These are phyloP conservation scores for Darksidea phi DNA, from an alignment of 495 filamentous ascomycete species.

Conservation along the genomic window DNA sequence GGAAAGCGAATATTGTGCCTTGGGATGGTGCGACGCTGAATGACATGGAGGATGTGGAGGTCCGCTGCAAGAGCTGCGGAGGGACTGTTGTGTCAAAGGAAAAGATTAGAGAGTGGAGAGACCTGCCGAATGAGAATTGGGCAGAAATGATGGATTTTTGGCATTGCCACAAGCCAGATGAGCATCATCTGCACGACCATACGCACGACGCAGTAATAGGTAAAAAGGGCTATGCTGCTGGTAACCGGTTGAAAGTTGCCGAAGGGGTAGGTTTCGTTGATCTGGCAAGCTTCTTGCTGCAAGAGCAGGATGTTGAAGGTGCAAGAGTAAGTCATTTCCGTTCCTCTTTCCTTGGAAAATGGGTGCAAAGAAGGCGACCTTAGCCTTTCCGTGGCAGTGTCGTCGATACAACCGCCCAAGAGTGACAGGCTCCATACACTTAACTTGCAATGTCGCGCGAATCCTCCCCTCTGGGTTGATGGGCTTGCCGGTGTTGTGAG, in stretches of 20 bases:
- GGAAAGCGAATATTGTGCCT: slow-evolving; percentile 52
- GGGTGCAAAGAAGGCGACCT: slow-evolving; percentile 85
- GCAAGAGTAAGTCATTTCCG: slow-evolving; percentile 57
- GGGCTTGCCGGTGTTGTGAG: slow-evolving; percentile 16
- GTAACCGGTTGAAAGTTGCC: slow-evolving; percentile 63
- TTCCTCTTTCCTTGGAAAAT: too few relatives aligned
- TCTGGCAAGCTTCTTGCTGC: slow-evolving; percentile 69
- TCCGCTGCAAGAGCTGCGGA: slow-evolving; percentile 66
- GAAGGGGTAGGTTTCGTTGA: slow-evolving; percentile 73
- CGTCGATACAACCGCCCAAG: slow-evolving; percentile 94
- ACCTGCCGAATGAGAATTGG: slow-evolving; percentile 94
- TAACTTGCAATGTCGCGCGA: slow-evolving; percentile 14
- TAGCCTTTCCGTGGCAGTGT: slow-evolving; percentile 61
- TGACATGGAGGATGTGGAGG: slow-evolving; percentile 13
- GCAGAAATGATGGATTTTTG: slow-evolving; percentile 99
- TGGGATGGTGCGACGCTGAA: slow-evolving; percentile 72
- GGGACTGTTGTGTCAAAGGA: slow-evolving; percentile 47
- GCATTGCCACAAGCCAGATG: slow-evolving; percentile 88
- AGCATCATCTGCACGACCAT: slow-evolving; percentile 42
- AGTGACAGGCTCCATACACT: slow-evolving; percentile 48
- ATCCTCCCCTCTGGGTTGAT: slow-evolving; percentile 20
- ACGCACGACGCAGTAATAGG: slow-evolving; percentile 46
- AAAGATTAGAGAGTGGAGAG: slow-evolving; percentile 71
- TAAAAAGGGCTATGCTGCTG: slow-evolving; percentile 72
- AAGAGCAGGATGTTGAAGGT: slow-evolving; percentile 60